Evolutionary conservation across 2,329 filamentous ascomycete genomes (phyloP), one percentile per base, ranked within the genome.

Genomic region (Monosporascus sp.): DNA sequence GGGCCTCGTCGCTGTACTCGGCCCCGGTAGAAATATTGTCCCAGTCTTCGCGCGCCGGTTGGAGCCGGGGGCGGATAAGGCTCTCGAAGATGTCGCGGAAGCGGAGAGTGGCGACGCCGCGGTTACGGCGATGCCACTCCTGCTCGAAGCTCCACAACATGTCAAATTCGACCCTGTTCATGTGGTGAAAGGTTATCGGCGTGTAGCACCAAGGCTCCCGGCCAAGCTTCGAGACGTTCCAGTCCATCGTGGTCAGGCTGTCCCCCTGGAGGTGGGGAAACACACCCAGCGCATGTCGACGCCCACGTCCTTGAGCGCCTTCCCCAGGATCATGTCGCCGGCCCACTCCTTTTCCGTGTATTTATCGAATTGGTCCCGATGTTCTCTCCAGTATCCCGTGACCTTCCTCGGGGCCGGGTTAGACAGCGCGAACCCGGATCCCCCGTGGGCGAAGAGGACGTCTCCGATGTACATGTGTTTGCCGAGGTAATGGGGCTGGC

Each of bases 371-470:
- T 55, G 51, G 7, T 48, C 47, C 8, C 51, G 48, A 24, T 58
- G 35, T 0, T 47, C 53, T n/a, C 22, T 48, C 55, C 56, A 62
- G 8, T 58, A 47, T n/a, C 55, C 49, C 1, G 55, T 38, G 11
- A 60, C 63, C 2, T 54, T 57, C 48, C 70, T 56, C 55, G 75
- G 57, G 0, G 74, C 72, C 4, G 67, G 70, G 5, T 66, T 56
- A 5, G 68, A 70, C 24, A 72, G 50, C 51, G 55, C 53, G 37
- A 65, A 68, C 3, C 71, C 71, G 35, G 67, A 70, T 8, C 71
- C 71, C 2, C 71, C 70, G 53, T 73, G 69, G 0, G 64, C 71
- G 20, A 44, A 73, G 0, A 62, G 48, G 52, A 70, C 60, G 8
- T 54, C 59, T 6, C 60, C 64, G 37, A 67, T 55, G 35, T 63